Evolutionary conservation across 805 yeast genomes (phyloP), one percentile per base, ranked within the genome.

Genomic region (Kodamaea laetipori): DNA sequence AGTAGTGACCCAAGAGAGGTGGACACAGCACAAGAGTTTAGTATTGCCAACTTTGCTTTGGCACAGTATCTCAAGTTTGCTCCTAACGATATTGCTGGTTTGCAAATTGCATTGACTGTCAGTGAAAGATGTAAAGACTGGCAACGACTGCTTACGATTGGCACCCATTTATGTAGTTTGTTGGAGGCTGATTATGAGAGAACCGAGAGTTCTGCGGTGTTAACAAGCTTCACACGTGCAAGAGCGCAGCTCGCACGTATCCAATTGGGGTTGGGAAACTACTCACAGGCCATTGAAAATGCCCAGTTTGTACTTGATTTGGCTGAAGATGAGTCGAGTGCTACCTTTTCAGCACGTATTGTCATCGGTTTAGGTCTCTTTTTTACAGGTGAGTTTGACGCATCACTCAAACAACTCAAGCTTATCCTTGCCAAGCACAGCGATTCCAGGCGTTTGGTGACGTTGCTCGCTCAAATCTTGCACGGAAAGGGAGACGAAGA

Each of bases 401-500:
- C 73, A 7, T 80, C 97, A 0, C 63, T 92, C 43, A 78, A 73
- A 2, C 81, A 83, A 55, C 82, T 92, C 58, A 80, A 78, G 46
- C 63, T 69, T 25, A 79, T 94, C n/a, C 65, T 90, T 35, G 51
- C 45, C 8, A 44, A 51, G 10, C 74, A 83, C 17, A 76, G 78
- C 4, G 81, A 78, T 38, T 79, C 85, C 4, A 80, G 77, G 49
- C 76, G 83, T 48, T 73, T 89, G n/a, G 81, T 88, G 11, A 78
- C 84, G 5, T 64, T 92, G 21, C 74, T 88, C 15, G 80, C 94
- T 0, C 95, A 90, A 57, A 84, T 90, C 0, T 69, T 94, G 39
- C 85, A 84, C 67, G 87, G 88, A 2, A 78, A 78, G 44, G 85
- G 81, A n/a, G 77, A 81, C 0, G 80, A 77, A n/a, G 94, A 86